A percentile compares a stretch with the other conserved stretches of the same genome.
Conservation (phyloP, 768 basidiomycete species). For the Plicaturopsis crispa region DNA sequence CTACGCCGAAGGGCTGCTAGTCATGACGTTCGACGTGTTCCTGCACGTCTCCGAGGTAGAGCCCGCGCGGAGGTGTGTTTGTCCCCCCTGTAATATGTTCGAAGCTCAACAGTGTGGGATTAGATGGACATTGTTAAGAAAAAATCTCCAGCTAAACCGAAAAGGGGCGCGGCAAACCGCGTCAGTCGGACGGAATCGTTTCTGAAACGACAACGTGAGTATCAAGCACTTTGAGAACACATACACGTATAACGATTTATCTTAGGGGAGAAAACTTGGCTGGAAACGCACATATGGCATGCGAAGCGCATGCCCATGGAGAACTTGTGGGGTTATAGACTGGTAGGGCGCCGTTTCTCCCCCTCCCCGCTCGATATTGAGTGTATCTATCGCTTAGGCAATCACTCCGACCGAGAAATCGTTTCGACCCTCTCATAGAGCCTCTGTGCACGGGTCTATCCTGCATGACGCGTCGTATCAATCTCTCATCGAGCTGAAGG, state of each 20-base stretch:
- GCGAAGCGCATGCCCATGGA: constrained; percentile 96
- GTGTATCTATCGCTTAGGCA: constrained; percentile 38
- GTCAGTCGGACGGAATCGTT: constrained; percentile 53
- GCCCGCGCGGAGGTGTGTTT: constrained; percentile 70
- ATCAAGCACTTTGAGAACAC: not conserved
- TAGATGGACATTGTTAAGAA: constrained; percentile 43
- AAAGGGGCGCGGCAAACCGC: constrained; percentile 55
- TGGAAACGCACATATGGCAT: constrained; percentile 97
- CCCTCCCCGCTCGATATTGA: not conserved
- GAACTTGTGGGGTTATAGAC: constrained; percentile 84
- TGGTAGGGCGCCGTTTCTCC: constrained; percentile 38
- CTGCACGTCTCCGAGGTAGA: constrained; percentile 71
- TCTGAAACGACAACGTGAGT: constrained; percentile 67
- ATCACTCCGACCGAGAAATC: constrained; percentile 86
- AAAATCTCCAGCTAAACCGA: constrained; percentile 37
- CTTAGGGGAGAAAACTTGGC: constrained; percentile 81
- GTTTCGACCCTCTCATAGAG: constrained; percentile 86
- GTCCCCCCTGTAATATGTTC: not conserved
- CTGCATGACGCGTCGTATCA: constrained; percentile 88
- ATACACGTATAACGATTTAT: not conserved
- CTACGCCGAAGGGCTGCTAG: constrained; percentile 89
- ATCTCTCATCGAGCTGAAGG: constrained; percentile 67
- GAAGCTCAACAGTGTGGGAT: too few species aligned
- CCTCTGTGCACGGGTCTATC: constrained; percentile 77
- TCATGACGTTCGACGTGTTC: constrained; percentile 89